Percentiles rank a stretch among this genome's conserved stretches.
phyloP scores from a whole-genome alignment of 805 yeast species.

The Barnettozyma vustinii region DNA sequence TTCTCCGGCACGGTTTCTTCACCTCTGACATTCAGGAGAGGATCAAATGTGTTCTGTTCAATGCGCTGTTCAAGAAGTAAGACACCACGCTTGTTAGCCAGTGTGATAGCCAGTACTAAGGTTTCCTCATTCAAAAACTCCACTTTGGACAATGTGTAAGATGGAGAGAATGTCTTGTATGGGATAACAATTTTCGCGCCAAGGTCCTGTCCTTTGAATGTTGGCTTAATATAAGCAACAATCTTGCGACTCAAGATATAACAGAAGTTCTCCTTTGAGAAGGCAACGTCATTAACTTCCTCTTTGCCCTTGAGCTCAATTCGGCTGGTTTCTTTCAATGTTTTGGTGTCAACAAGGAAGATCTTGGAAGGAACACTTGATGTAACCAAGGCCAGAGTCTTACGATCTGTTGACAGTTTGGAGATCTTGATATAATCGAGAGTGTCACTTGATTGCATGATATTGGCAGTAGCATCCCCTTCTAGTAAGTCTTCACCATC shows the following conservation, averaged over 20 bases:
- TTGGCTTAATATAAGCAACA: constrained; percentile 1
- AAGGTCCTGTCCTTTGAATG: constrained; percentile 6
- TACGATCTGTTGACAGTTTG: constrained; percentile 50
- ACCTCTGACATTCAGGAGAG: background rate
- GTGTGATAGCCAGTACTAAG: constrained; percentile 40
- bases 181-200: constrained; percentile 4
- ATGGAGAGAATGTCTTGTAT: constrained; percentile 17
- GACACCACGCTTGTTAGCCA: constrained; percentile 37
- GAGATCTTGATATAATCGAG: constrained; percentile 60
- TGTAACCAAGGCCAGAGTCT: constrained; percentile 63
- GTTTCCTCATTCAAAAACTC: constrained; percentile 32
- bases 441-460: constrained; percentile 38
- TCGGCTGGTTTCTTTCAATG: constrained; percentile 47
- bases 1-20: background rate
- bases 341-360: constrained; percentile 51
- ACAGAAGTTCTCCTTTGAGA: constrained; percentile 58
- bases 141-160: constrained; percentile 35
- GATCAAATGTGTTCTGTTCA: constrained; percentile 8
- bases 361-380: constrained; percentile 60
- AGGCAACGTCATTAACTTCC: constrained; percentile 58
- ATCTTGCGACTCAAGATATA: constrained; percentile 55
- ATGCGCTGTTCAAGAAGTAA: constrained; percentile 26
- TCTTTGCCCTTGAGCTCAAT: constrained; percentile 42
- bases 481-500: constrained; percentile 48
- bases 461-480: constrained; percentile 56